phyloP scores from a whole-genome alignment of 768 basidiomycete genomes.

The Gymnopilus junonius region DNA sequence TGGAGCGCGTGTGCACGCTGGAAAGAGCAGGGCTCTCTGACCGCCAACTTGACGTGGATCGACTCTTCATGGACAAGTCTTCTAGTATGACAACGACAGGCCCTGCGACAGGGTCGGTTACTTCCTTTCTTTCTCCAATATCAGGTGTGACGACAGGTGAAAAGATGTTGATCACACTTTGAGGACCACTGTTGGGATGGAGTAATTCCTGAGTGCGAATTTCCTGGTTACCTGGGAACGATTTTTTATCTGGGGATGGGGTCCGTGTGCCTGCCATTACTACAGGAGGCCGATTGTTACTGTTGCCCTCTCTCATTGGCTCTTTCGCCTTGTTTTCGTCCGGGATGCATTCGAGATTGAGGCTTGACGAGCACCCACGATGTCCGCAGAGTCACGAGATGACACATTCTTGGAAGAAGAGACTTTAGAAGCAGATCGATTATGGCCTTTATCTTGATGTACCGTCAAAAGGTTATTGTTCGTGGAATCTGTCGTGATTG shows the following conservation, averaged over 20 bases:
- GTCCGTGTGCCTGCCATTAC: constrained; percentile 37
- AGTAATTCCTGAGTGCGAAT: constrained; percentile 14
- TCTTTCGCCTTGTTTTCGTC: constrained; percentile 16
- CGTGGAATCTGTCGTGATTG: constrained; percentile 33
- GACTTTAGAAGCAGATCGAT: constrained; percentile 55
- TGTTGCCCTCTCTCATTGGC: constrained; percentile 24
- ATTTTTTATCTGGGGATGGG: constrained; percentile 21
- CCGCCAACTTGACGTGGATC: constrained; percentile 23
- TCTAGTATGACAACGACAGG: constrained; percentile 61
- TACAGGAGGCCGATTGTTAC: constrained; percentile 31
- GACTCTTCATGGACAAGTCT: constrained; percentile 18
- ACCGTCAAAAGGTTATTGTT: constrained; percentile 23
- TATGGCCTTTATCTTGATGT: constrained; percentile 35
- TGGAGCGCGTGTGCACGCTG: constrained; percentile 22
- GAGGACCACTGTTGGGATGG: constrained; percentile 17
- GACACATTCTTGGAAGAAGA: constrained; percentile 29
- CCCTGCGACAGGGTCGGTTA: constrained; percentile 62
- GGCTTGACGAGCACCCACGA: constrained; percentile 42
- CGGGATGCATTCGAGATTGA: constrained; percentile 19
- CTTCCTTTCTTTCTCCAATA: constrained; percentile 65
- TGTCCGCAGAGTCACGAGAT: constrained; percentile 42
- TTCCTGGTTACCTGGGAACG: constrained; percentile 1
- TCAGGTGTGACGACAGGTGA: constrained; percentile 57
- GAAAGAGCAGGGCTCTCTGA: constrained; percentile 22
- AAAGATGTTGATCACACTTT: constrained; percentile 28